phyloP scores from a whole-genome alignment of 192 early-diverging fungal species.

The Coemansia aciculifera region DNA sequence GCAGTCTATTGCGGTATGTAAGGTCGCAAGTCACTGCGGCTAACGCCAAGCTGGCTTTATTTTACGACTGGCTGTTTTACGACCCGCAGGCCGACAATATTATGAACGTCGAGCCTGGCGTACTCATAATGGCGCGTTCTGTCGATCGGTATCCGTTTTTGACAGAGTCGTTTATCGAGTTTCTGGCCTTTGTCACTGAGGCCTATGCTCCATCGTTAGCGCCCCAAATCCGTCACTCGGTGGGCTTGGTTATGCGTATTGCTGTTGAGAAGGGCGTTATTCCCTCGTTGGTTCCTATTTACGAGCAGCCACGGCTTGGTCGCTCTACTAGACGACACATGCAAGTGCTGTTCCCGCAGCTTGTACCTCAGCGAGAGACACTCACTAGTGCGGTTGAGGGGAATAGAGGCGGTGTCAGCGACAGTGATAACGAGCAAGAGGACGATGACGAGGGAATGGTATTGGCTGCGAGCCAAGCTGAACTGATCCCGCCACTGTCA shows the following conservation, averaged over 20 bases:
- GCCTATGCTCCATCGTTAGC: conserved; percentile 61
- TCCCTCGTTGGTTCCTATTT: conserved; percentile 49
- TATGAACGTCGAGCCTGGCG: conserved; percentile 74
- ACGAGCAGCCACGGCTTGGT: conserved; percentile 32
- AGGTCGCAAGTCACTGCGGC: conserved; percentile 61
- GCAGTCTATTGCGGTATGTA: conserved; percentile 59
- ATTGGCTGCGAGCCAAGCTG: not conserved
- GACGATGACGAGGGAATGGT: not conserved
- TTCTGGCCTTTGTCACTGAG: conserved; percentile 59
- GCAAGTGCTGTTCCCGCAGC: conserved; percentile 32
- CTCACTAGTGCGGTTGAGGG: conserved; percentile 9
- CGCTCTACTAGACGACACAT: conserved; percentile 26
- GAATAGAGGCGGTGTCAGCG: not conserved
- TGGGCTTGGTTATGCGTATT: conserved; percentile 60
- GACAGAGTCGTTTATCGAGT: conserved; percentile 70
- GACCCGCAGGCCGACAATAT: conserved; percentile 63
- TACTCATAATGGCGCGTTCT: conserved; percentile 71
- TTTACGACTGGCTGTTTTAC: conserved; percentile 80
- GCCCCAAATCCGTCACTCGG: conserved; percentile 50
- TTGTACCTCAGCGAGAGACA: conserved; percentile 26
- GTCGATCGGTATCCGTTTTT: conserved; percentile 64
- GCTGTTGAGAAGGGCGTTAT: conserved; percentile 66
- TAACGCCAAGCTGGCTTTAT: conserved; percentile 71
- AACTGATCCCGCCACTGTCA: not conserved
- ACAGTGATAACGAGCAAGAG: not conserved